These are phyloP conservation scores for Warburgia ugandensis DNA, from an alignment of 164 flowering plant genomes.

Conservation along the genomic window DNA sequence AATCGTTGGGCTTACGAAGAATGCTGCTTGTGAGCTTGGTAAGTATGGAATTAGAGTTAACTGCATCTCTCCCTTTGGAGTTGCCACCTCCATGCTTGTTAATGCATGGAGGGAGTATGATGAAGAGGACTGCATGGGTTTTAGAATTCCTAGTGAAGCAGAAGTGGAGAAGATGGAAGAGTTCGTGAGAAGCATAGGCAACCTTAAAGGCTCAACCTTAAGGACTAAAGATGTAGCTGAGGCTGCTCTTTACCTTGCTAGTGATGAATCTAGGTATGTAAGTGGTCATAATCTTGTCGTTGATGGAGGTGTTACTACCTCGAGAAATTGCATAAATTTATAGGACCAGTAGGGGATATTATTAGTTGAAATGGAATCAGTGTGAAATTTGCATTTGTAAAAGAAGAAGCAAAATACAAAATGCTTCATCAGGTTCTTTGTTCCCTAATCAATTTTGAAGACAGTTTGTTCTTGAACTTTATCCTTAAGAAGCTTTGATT, in stretches of 20 bases:
- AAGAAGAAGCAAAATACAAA: too few species aligned
- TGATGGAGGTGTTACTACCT: constrained; percentile 68
- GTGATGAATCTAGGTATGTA: constrained; percentile 73
- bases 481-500: too few species aligned
- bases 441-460: too few species aligned
- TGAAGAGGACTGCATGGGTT: constrained; percentile 20
- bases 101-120: constrained; percentile 56
- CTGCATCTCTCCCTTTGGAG: constrained; percentile 90
- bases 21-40: constrained; percentile 77
- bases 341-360: too few species aligned
- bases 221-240: constrained; percentile 61
- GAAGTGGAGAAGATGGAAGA: constrained; percentile 77
- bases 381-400: too few species aligned
- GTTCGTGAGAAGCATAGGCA: constrained; percentile 53
- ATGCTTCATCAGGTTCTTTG: too few species aligned
- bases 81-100: constrained; percentile 69
- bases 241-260: constrained; percentile 71
- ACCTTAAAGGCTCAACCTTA: constrained; percentile 41
- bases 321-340: constrained; percentile 57
- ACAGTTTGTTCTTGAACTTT: too few species aligned
- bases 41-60: constrained; percentile 70
- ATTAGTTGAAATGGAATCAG: too few species aligned
- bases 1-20: constrained; percentile 74
- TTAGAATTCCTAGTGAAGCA: constrained; percentile 25
- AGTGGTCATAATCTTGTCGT: constrained; percentile 82